Conservation (phyloP, 2,329 filamentous ascomycete species). For the Paecilomyces niveus region DNA sequence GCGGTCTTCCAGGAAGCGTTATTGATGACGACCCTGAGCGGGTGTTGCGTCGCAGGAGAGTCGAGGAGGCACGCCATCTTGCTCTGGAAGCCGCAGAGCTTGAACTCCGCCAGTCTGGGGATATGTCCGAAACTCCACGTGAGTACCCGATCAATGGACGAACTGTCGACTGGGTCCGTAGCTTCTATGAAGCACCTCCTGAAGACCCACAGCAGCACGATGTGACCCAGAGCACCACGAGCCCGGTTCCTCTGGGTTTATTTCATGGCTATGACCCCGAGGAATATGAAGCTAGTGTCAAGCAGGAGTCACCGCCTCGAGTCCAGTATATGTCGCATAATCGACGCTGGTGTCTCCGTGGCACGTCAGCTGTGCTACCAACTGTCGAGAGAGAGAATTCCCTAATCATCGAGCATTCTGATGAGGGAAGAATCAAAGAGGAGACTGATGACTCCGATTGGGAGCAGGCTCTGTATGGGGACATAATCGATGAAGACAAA, state of each 20-base stretch:
- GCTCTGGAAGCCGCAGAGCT: not conserved
- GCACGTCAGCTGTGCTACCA: not conserved
- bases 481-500: not conserved
- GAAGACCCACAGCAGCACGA: not conserved
- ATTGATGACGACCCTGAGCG: not conserved
- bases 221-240: not conserved
- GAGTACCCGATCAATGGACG: not conserved
- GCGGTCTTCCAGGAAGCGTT: not conserved
- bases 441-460: not conserved
- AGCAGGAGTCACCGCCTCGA: not conserved
- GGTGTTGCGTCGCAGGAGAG: not conserved
- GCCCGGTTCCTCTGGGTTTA: not conserved
- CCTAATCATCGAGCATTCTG: not conserved
- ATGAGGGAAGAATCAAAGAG: not conserved
- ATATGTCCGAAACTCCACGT: not conserved
- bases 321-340: not conserved
- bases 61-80: not conserved
- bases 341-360: not conserved
- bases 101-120: not conserved
- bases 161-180: not conserved
- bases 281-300: not conserved
- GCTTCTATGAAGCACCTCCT: not conserved
- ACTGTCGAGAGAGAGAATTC: not conserved
- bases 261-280: not conserved
- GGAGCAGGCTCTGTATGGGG: not conserved